Evolutionary conservation across 176 grass and related monocot genomes (phyloP), one percentile per base, ranked within the genome.

Genomic region (Themeda triandra): DNA sequence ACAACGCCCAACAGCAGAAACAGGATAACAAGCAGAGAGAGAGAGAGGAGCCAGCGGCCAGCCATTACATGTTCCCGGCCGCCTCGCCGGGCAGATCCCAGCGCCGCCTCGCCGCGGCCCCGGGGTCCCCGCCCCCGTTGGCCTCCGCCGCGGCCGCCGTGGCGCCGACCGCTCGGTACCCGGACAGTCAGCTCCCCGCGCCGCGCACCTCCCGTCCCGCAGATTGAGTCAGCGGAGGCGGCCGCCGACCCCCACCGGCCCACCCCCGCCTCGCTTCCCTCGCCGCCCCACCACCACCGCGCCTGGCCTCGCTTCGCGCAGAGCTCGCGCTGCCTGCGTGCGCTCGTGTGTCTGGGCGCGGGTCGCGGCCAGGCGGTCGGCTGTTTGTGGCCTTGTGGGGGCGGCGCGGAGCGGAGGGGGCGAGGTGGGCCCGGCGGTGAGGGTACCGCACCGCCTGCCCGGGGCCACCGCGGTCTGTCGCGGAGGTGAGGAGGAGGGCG

Each of bases 331-430:
- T 24, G 24, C 25, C 10, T 13, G 24, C 60, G 62, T 37, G 53
- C 66, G 76, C 63, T 18, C 45, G 87, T 82, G 58, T 21, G 74
- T 83, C 82, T 82, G 66, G 75, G 88, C 78, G 79, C 65, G 66
- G 73, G 79, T 86, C 64, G 88, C 83, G 83, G 71, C 42, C 65
- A 81, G 70, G 46, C 88, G 79, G 79, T 66, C 73, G 65, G 78
- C 56, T 86, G 88, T 90, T 90, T 86, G 36, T 71, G 78, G 88
- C 83, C 85, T 86, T 77, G 36, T 72, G 78, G 88, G 78, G 82
- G 48, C 27, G 46, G 8, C 39, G 18, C 41, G 21, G 36, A 25
- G 39, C n/a, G 39, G 7, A 8, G 19, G 19, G 1, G 23, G 49
- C 33, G 78, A 7, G 69, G 77, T 81, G 77, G 64, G 63, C 41